Percentiles rank a stretch among this genome's conserved stretches.
Evolutionary conservation across 2,329 filamentous ascomycete genomes (phyloP).

Genomic region (Venturia carpophila): DNA sequence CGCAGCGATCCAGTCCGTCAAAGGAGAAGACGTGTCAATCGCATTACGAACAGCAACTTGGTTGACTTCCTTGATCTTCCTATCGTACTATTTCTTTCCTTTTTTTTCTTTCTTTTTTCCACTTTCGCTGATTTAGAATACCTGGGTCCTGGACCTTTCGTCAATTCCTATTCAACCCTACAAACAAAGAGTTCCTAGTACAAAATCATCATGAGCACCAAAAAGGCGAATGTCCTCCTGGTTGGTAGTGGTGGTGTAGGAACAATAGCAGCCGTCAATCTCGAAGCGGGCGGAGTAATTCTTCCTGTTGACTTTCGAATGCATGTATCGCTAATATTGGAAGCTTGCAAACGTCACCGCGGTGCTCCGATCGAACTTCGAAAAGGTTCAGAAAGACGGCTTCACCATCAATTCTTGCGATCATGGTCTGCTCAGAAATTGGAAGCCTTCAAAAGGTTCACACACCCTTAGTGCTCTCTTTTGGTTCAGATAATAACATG

Average conservation of each 20-base stretch:
- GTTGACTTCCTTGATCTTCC: too few relatives aligned
- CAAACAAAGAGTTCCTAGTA: background rate
- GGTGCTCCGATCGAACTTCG: slow-evolving; percentile 40
- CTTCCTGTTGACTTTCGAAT: slow-evolving; percentile 11
- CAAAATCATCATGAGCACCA: background rate
- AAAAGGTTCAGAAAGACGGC: slow-evolving; percentile 35
- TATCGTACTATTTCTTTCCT: background rate
- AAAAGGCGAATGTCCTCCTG: slow-evolving; percentile 32
- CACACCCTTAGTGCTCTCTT: background rate
- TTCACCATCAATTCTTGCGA: slow-evolving; percentile 50
- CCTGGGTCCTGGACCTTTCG: background rate
- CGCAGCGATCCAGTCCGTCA: background rate
- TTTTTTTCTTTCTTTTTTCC: background rate
- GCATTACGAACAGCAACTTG: too few relatives aligned
- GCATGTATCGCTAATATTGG: background rate
- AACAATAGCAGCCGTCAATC: slow-evolving; percentile 36
- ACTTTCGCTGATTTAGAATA: too few relatives aligned
- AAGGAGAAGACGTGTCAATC: background rate
- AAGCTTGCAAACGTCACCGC: slow-evolving; percentile 34
- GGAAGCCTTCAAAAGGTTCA: slow-evolving; percentile 35
- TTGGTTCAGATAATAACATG: slow-evolving; percentile 12
- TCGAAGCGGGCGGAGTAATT: slow-evolving; percentile 30
- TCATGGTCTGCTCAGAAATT: slow-evolving; percentile 44
- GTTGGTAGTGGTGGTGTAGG: slow-evolving; percentile 40
- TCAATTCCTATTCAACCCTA: background rate